phyloP scores from a whole-genome alignment of 352 stramenopile genomes.

The Peronosclerospora sorghi region DNA sequence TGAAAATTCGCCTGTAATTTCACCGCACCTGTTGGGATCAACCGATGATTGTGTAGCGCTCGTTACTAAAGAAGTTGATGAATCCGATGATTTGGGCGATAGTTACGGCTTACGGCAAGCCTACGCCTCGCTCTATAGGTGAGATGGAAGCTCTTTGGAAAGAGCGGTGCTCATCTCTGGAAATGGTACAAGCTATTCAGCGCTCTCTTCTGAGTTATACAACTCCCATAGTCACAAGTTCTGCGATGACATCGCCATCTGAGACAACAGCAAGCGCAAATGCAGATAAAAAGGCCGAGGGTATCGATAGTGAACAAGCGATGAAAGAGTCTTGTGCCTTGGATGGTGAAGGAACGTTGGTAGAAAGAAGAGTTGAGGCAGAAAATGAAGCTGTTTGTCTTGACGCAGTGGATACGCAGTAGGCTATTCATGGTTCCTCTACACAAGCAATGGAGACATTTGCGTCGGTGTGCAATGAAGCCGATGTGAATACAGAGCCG shows the following conservation, averaged over 20 bases:
- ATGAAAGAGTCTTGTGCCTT: conserved; percentile 1
- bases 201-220: conserved; percentile 33
- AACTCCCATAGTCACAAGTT: conserved; percentile 1
- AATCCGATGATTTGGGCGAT: conserved; percentile 25
- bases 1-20: neutral
- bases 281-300: conserved; percentile 19
- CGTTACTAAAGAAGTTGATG: conserved; percentile 4
- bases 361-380: neutral
- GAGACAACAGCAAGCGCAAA: conserved; percentile 2
- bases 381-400: neutral
- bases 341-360: neutral
- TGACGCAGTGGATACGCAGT: too few species aligned
- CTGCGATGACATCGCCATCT: neutral
- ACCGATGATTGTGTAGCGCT: conserved; percentile 7
- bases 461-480: conserved; percentile 4
- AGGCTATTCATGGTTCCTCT: neutral
- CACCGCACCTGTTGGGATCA: conserved; percentile 10
- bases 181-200: conserved; percentile 66
- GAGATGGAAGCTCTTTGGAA: conserved; percentile 79
- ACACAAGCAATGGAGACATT: neutral
- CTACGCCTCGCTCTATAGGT: conserved; percentile 70
- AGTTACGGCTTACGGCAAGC: conserved; percentile 45
- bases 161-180: conserved; percentile 59
- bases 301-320: conserved; percentile 1
- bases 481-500: conserved; percentile 11